Percentiles rank a stretch among this genome's conserved stretches.
Evolutionary conservation across 1,139 yeast genomes (phyloP).

Genomic region (Zygosaccharomyces sapae): DNA sequence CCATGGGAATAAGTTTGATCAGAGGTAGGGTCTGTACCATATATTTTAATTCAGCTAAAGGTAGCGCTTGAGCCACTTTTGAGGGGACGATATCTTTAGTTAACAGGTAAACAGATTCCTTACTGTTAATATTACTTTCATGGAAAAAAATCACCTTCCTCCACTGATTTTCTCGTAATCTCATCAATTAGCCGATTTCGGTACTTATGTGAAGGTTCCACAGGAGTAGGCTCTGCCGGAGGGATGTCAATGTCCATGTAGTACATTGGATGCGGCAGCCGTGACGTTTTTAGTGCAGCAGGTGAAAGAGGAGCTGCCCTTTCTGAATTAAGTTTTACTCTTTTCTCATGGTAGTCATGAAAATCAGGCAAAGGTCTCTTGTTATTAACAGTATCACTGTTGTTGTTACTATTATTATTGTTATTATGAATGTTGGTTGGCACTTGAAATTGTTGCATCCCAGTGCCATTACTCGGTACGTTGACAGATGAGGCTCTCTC

Average conservation of each 20-base stretch:
- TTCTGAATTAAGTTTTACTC: slow-evolving; percentile 7
- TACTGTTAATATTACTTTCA: slow-evolving; percentile 30
- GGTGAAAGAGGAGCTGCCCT: slow-evolving; percentile 5
- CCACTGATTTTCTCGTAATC: slow-evolving; percentile 8
- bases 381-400: background rate
- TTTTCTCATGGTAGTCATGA: slow-evolving; percentile 6
- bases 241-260: slow-evolving; percentile 11
- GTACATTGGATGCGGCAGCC: slow-evolving; percentile 5
- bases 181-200: slow-evolving; percentile 9
- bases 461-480: background rate
- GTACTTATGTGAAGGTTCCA: slow-evolving; percentile 8
- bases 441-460: slow-evolving; percentile 1
- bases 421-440: slow-evolving; percentile 1
- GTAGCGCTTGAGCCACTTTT: slow-evolving; percentile 51
- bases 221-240: slow-evolving; percentile 17
- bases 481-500: slow-evolving; percentile 1
- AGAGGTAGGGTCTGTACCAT: slow-evolving; percentile 85
- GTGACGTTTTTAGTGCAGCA: slow-evolving; percentile 6
- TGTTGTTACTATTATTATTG: background rate
- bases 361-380: slow-evolving; percentile 7
- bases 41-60: slow-evolving; percentile 81
- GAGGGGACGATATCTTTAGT: slow-evolving; percentile 49
- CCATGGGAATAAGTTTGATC: slow-evolving; percentile 72
- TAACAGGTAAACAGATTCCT: slow-evolving; percentile 41
- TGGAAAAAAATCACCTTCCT: slow-evolving; percentile 20